These are phyloP conservation scores for Triticum urartu DNA, from an alignment of 176 grass and related monocot species.

Conservation along the genomic window DNA sequence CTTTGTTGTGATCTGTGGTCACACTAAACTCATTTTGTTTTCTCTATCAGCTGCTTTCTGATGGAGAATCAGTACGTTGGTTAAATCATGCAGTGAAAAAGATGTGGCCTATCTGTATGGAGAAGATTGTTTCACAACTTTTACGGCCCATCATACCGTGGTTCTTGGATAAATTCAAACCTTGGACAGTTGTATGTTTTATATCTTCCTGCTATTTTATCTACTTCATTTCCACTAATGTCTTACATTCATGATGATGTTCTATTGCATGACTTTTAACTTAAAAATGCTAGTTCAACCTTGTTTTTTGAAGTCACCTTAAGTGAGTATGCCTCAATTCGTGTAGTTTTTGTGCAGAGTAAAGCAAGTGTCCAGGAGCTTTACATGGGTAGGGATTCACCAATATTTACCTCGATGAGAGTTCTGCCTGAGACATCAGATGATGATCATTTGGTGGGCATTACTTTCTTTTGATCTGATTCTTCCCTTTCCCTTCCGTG, in stretches of 20 bases:
- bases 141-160: slow-evolving; percentile 84
- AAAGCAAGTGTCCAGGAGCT: slow-evolving; percentile 85
- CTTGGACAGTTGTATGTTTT: slow-evolving; percentile 82
- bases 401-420: slow-evolving; percentile 78
- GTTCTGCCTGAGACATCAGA: slow-evolving; percentile 81
- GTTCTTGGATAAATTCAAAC: slow-evolving; percentile 98
- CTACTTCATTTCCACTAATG: not conserved
- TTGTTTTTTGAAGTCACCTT: slow-evolving; percentile 22
- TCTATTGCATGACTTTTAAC: not conserved
- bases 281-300: not conserved
- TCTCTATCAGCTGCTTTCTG: slow-evolving; percentile 83
- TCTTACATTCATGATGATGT: not conserved
- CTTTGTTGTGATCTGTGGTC: not conserved
- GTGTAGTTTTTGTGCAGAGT: slow-evolving; percentile 51
- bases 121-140: slow-evolving; percentile 87
- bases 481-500: slow-evolving; percentile 3
- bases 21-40: slow-evolving; percentile 31
- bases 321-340: slow-evolving; percentile 22
- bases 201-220: slow-evolving; percentile 18
- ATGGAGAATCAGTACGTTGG: slow-evolving; percentile 88
- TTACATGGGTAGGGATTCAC: slow-evolving; percentile 94
- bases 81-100: slow-evolving; percentile 85
- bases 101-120: slow-evolving; percentile 98
- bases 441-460: slow-evolving; percentile 89
- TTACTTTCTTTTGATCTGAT: slow-evolving; percentile 11